phyloP scores from a whole-genome alignment of 495 filamentous ascomycete genomes.

The Penicillium lagena region DNA sequence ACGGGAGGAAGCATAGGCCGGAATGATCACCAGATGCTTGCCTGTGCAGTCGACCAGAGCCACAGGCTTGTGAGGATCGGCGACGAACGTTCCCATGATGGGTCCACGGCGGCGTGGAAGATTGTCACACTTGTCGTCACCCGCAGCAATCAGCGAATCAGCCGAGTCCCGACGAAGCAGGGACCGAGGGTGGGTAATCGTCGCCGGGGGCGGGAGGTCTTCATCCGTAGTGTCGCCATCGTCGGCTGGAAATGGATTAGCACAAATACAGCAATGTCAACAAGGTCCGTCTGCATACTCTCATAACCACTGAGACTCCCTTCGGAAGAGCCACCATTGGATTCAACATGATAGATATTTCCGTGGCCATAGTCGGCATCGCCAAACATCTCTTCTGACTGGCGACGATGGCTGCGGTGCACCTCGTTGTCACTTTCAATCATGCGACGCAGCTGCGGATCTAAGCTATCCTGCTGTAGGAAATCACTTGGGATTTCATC shows the following conservation, averaged over 20 bases:
- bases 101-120: conserved; percentile 48
- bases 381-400: conserved; percentile 39
- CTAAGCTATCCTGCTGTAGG: conserved; percentile 61
- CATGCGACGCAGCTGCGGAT: conserved; percentile 61
- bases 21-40: conserved; percentile 65
- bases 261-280: conserved; percentile 14
- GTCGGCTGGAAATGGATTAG: conserved; percentile 64
- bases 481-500: conserved; percentile 67
- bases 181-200: conserved; percentile 48
- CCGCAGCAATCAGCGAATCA: conserved; percentile 35
- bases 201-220: conserved; percentile 56
- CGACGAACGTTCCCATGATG: conserved; percentile 47
- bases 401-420: conserved; percentile 32
- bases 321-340: conserved; percentile 46
- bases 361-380: conserved; percentile 39
- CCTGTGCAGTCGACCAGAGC: conserved; percentile 64
- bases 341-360: conserved; percentile 46
- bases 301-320: conserved; percentile 71
- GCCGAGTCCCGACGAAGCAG: conserved; percentile 49
- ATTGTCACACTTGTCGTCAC: conserved; percentile 47
- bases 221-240: conserved; percentile 81
- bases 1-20: conserved; percentile 42
- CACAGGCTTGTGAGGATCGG: conserved; percentile 61
- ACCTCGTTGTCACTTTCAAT: conserved; percentile 57
- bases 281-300: conserved; percentile 42